phyloP scores from a whole-genome alignment of 164 flowering plant genomes.

The Tetracentron sinense region DNA sequence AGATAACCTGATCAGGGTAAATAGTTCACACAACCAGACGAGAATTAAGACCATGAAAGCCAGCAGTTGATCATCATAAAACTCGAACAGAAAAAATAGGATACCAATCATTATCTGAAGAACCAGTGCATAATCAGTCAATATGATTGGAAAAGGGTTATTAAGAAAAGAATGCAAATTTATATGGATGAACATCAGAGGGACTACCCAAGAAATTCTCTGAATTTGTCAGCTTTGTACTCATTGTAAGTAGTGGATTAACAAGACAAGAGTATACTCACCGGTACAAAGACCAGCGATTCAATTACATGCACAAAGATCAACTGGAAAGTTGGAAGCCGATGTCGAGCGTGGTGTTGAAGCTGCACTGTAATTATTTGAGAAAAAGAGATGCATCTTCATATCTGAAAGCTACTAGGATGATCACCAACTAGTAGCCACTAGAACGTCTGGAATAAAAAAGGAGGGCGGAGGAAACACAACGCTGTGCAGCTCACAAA shows the following conservation, averaged over 20 bases:
- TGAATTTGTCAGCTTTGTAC: background rate
- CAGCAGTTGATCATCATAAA: conserved; percentile 95
- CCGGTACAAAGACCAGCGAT: conserved; percentile 98
- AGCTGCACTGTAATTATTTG: conserved; percentile 83
- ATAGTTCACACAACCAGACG: conserved; percentile 95
- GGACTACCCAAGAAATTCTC: background rate
- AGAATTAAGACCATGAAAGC: conserved; percentile 97
- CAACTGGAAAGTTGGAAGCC: conserved; percentile 94
- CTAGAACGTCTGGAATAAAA: background rate
- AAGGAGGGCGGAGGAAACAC: no score
- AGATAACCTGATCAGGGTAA: conserved; percentile 88
- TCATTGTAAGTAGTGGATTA: background rate
- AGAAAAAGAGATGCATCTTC: conserved; percentile 5
- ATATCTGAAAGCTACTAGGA: background rate
- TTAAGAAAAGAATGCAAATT: no score
- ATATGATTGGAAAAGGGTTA: no score
- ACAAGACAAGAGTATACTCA: conserved; percentile 28
- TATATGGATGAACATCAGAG: no score
- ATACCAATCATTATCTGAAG: conserved; percentile 98
- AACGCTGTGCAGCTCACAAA: background rate
- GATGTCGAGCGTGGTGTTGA: conserved; percentile 96
- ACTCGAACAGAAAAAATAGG: conserved; percentile 92
- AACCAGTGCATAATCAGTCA: background rate
- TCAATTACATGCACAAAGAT: conserved; percentile 97
- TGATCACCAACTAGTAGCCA: background rate